Evolutionary conservation across 352 stramenopile species (phyloP).

Genomic region (Phytopythium vexans): DNA sequence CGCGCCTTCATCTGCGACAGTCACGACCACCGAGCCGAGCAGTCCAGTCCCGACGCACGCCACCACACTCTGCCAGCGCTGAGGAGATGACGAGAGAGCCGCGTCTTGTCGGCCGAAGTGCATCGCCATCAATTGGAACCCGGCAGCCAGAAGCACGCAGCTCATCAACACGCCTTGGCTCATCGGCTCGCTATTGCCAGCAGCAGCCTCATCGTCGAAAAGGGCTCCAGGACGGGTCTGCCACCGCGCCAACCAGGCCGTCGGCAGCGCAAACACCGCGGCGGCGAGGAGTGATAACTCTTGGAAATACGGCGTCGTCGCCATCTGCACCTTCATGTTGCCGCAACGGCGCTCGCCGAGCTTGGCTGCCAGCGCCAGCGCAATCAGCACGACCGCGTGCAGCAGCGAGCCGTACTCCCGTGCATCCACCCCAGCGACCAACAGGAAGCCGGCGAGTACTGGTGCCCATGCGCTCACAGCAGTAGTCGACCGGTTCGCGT

Average conservation of each 20-base stretch:
- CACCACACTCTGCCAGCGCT: no score
- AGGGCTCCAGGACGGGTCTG: conserved; percentile 24
- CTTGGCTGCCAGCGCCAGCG: conserved; percentile 35
- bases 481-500: conserved; percentile 4
- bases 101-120: conserved; percentile 2
- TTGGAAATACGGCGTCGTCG: conserved; percentile 30
- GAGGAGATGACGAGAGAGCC: no score
- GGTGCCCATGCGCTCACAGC: conserved; percentile 9
- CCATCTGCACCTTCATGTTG: conserved; percentile 17
- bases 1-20: no score
- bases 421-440: conserved; percentile 56
- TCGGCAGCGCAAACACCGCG: conserved; percentile 24
- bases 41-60: no score
- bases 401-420: conserved; percentile 67
- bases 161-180: conserved; percentile 14
- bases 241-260: conserved; percentile 23
- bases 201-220: conserved; percentile 25
- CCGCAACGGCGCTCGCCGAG: conserved; percentile 9
- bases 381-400: conserved; percentile 48
- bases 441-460: conserved; percentile 39
- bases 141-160: conserved; percentile 13
- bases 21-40: no score
- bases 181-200: conserved; percentile 17
- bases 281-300: conserved; percentile 34
- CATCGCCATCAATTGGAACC: conserved; percentile 13